Conservation (phyloP, 225 moss, liverwort and hornwort genomes). For the Bryoerythrophyllum caledonicum region DNA sequence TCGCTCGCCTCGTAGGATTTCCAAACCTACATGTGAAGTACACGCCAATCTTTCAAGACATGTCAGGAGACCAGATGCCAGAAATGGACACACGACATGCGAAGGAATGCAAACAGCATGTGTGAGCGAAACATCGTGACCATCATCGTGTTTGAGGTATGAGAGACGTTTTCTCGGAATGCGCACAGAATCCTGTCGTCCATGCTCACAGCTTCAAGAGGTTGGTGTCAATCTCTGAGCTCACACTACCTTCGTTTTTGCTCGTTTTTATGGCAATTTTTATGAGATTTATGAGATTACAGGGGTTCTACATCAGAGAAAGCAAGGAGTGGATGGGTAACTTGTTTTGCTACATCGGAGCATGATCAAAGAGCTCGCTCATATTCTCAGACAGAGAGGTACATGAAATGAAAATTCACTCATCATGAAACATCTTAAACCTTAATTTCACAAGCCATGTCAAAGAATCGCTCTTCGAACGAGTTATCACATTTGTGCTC, state of each 20-base stretch:
- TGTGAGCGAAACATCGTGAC: too few species aligned
- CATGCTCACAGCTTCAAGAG: not conserved
- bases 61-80: not conserved
- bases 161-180: too few species aligned
- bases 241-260: too few species aligned
- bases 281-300: not conserved
- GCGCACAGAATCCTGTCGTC: too few species aligned
- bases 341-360: constrained; percentile 62
- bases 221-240: not conserved
- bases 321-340: constrained; percentile 65
- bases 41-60: not conserved
- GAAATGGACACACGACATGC: not conserved
- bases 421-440: not conserved
- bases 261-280: too few species aligned
- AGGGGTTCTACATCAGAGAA: constrained; percentile 53
- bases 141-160: too few species aligned
- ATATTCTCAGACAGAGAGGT: constrained; percentile 50
- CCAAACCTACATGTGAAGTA: not conserved
- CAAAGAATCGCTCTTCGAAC: not conserved
- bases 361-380: too few species aligned
- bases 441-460: not conserved
- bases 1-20: not conserved
- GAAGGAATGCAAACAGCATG: too few species aligned
- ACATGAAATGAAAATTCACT: too few species aligned
- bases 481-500: not conserved